phyloP scores from a whole-genome alignment of 176 grass and related monocot species.

The sorghum (Sorghum bicolor) region DNA sequence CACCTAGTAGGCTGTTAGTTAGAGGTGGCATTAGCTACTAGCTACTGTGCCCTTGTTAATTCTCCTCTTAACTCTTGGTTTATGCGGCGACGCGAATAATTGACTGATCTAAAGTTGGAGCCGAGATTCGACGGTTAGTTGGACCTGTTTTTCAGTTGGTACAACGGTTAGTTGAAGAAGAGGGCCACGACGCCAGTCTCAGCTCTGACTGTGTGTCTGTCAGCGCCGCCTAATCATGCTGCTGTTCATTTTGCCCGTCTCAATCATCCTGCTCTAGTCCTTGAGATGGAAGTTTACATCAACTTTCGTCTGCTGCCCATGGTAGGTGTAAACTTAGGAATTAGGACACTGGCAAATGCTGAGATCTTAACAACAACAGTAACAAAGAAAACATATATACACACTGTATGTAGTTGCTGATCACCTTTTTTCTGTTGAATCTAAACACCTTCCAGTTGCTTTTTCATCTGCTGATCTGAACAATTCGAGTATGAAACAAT shows the following conservation, averaged over 20 bases:
- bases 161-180: not conserved
- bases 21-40: not conserved
- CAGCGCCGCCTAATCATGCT: slow-evolving; percentile 23
- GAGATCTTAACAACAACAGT: not conserved
- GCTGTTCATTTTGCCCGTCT: not conserved
- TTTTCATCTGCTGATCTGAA: not conserved
- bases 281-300: not conserved
- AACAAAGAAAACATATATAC: too few species aligned
- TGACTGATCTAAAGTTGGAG: not conserved
- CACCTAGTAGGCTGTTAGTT: slow-evolving; percentile 9
- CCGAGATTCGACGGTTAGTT: slow-evolving; percentile 26
- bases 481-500: not conserved
- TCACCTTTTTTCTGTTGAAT: not conserved
- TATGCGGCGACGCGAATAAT: slow-evolving; percentile 16
- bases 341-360: too few species aligned
- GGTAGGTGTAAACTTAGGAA: not conserved
- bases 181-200: slow-evolving; percentile 20
- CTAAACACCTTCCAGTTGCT: not conserved
- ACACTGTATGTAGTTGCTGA: not conserved
- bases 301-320: not conserved
- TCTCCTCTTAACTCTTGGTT: not conserved
- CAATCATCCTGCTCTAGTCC: not conserved
- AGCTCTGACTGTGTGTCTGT: slow-evolving; percentile 24
- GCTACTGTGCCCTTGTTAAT: not conserved
- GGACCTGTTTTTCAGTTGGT: slow-evolving; percentile 32